Percentiles rank a stretch among this genome's conserved stretches.
These are phyloP conservation scores for Prunus armeniaca DNA, from an alignment of 306 rosid genomes.

Conservation along the genomic window DNA sequence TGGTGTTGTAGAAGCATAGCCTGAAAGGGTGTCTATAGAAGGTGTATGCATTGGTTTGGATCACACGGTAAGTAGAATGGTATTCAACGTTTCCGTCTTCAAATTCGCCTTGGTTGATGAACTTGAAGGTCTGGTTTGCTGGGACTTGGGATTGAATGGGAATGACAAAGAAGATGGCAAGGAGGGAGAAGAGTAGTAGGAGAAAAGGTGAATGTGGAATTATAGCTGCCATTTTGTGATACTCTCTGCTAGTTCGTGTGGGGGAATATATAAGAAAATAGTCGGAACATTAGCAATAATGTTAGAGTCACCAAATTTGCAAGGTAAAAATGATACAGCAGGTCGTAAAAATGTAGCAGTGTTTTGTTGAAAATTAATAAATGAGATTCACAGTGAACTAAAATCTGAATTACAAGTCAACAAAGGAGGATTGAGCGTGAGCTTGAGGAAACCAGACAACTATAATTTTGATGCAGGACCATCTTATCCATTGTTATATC, in stretches of 20 bases:
- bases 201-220: background rate
- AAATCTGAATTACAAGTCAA: too few relatives aligned
- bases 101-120: constrained; percentile 30
- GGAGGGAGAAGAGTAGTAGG: background rate
- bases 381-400: too few relatives aligned
- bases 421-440: background rate
- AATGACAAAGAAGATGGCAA: constrained; percentile 4
- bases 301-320: background rate
- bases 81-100: constrained; percentile 24
- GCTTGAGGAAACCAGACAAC: background rate
- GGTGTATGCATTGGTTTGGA: background rate
- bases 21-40: constrained; percentile 25
- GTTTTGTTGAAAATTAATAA: too few relatives aligned
- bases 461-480: background rate
- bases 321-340: background rate
- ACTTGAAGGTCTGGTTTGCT: constrained; percentile 21
- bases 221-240: background rate
- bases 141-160: constrained; percentile 31
- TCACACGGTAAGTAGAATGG: constrained; percentile 23
- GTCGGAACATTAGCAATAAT: background rate
- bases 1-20: constrained; percentile 42
- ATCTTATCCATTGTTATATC: background rate
- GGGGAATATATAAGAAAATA: background rate
- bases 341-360: background rate
- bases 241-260: background rate